Evolutionary conservation across 345 rosid genomes (phyloP), one percentile per base, ranked within the genome.

Genomic region (Odontarrhena argentea): DNA sequence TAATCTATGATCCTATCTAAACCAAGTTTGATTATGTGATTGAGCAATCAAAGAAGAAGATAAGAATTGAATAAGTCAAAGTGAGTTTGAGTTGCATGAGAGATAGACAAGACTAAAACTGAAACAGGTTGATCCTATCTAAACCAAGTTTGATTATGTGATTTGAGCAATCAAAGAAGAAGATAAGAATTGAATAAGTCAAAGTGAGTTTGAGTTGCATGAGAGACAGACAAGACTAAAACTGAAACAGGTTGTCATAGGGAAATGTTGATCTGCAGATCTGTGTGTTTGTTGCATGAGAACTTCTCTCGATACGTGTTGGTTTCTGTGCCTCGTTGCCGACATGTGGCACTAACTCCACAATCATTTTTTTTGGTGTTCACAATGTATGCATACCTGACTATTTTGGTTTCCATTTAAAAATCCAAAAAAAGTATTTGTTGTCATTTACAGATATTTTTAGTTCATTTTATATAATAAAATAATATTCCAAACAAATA

Each of bases 211-310:
- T 59, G 60, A 55, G 65, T 41, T 28, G 46, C 7, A 58, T 7
- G n/a, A 24, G 13, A n/a, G 38, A 45, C 3, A 46, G 56, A 68
- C 58, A 18, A n/a, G 22, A 60, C 13, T 32, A 11, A 52, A 52
- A 43, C n/a, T 45, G 1, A 18, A 60, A 32, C 50, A 60, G 53
- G 55, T 44, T 61, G 12, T 48, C 41, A 53, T 11, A 28, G 1
- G 18, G 15, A 36, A 68, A n/a, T 45, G 62, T 7, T 70, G 74
- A 70, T 70, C 68, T 62, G 74, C 74, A 70, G 74, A 70, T 70
- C 63, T 67, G 63, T 53, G 15, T n/a, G 36, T 53, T 36, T n/a
- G 36, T 11, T 54, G 74, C 55, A 70, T 70, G 68, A 62, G 74
- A 47, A 70, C 13, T 14, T 18, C 36, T 32, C 36, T 32, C 36